These are phyloP conservation scores for Sclerospora graminicola DNA, from an alignment of 352 stramenopile genomes.

Conservation along the genomic window DNA sequence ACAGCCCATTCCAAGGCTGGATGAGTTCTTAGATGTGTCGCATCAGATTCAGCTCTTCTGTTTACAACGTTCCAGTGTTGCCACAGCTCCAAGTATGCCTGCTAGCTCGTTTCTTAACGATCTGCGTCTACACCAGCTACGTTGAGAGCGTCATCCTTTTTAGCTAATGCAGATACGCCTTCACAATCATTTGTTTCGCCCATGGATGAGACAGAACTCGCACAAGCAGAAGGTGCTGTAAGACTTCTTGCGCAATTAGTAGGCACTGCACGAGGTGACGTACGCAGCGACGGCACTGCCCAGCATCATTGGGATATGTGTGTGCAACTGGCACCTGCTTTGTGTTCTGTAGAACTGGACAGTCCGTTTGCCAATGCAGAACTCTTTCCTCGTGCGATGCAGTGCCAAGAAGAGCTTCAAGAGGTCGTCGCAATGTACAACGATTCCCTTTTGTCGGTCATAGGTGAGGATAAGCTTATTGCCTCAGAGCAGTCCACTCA, in stretches of 20 bases:
- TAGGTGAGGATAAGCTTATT: no score
- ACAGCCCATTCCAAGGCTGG: slow-evolving; percentile 19
- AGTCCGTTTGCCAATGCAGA: slow-evolving; percentile 29
- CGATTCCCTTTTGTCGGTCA: slow-evolving; percentile 25
- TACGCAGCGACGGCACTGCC: slow-evolving; percentile 22
- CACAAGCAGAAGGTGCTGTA: slow-evolving; percentile 24
- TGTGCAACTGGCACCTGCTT: slow-evolving; percentile 17
- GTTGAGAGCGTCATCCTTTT: neutral
- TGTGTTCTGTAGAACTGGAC: slow-evolving; percentile 24
- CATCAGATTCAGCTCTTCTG: slow-evolving; percentile 26
- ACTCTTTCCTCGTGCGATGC: slow-evolving; percentile 29
- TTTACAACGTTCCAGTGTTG: slow-evolving; percentile 5
- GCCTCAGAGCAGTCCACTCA: no score
- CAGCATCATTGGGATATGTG: slow-evolving; percentile 29
- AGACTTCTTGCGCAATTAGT: slow-evolving; percentile 18
- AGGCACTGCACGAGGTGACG: slow-evolving; percentile 19
- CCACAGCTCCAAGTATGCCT: slow-evolving; percentile 6
- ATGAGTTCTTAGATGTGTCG: slow-evolving; percentile 31
- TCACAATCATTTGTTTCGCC: slow-evolving; percentile 10
- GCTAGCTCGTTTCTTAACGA: neutral
- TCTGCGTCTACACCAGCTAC: no score
- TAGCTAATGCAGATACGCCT: slow-evolving; percentile 4
- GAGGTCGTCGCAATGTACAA: slow-evolving; percentile 28
- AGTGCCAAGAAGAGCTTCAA: slow-evolving; percentile 32
- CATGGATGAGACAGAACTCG: slow-evolving; percentile 29